Percentiles rank a stretch among this genome's conserved stretches.
phyloP scores from a whole-genome alignment of 1,284 basidiomycete species.

The Moesziomyces sp. region DNA sequence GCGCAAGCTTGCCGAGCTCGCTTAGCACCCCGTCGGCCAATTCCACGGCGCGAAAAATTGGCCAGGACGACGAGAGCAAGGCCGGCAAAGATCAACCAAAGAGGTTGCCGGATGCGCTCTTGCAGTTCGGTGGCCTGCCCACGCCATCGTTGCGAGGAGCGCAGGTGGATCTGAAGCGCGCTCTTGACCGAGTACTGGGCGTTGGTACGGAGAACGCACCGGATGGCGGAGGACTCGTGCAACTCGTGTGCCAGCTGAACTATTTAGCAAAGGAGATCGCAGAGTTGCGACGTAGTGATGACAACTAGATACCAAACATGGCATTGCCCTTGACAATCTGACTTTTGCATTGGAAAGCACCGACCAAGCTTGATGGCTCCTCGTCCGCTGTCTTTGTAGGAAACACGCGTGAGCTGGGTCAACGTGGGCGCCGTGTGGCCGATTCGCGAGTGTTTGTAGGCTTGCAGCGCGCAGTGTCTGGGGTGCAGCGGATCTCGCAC shows the following conservation, averaged over 20 bases:
- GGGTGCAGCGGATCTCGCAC: neutral
- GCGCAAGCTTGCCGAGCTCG: constrained; percentile 3
- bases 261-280: constrained; percentile 7
- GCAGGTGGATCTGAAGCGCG: constrained; percentile 34
- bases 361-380: no score
- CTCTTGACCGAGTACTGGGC: constrained; percentile 18
- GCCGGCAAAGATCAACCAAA: neutral
- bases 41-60: neutral
- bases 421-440: neutral
- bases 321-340: no score
- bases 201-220: neutral
- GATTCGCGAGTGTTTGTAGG: neutral
- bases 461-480: neutral
- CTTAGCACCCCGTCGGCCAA: neutral
- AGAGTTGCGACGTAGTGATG: neutral
- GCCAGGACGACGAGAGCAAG: neutral
- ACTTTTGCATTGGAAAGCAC: no score
- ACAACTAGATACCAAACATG: neutral
- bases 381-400: no score
- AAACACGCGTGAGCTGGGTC: neutral
- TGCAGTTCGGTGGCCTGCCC: constrained; percentile 51
- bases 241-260: constrained; percentile 16
- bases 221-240: constrained; percentile 2
- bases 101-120: constrained; percentile 25
- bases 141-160: constrained; percentile 33